Evolutionary conservation across 768 basidiomycete species (phyloP).

Genomic region (Tephrocybe sp.): DNA sequence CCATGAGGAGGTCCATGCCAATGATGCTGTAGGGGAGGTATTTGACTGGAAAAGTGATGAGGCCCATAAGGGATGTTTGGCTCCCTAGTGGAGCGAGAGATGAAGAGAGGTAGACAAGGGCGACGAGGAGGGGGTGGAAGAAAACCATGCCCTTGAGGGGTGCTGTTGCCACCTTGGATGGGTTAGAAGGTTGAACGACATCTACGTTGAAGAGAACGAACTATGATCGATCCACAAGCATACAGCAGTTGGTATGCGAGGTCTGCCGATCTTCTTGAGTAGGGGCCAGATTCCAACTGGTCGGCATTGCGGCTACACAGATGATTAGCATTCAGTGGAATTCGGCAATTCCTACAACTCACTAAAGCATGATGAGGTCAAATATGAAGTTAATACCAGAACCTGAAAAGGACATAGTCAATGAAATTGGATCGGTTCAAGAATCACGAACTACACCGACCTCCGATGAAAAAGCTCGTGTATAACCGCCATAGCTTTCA

Average conservation of each 20-base stretch:
- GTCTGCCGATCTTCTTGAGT: slow-evolving; percentile 62
- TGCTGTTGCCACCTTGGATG: slow-evolving; percentile 45
- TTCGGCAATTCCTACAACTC: slow-evolving; percentile 12
- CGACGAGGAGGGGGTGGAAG: slow-evolving; percentile 63
- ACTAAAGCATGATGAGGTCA: slow-evolving; percentile 75
- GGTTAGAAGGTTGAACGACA: slow-evolving; percentile 1
- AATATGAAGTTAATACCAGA: slow-evolving; percentile 59
- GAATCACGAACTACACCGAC: slow-evolving; percentile 22
- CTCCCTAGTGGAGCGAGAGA: slow-evolving; percentile 63
- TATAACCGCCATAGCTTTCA: slow-evolving; percentile 70
- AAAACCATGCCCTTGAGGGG: slow-evolving; percentile 60
- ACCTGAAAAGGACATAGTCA: slow-evolving; percentile 24
- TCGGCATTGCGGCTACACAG: slow-evolving; percentile 58
- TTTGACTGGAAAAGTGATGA: slow-evolving; percentile 68
- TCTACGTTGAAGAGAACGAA: slow-evolving; percentile 32
- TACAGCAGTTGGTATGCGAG: slow-evolving; percentile 73
- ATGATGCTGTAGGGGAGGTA: slow-evolving; percentile 80
- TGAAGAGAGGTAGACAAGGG: slow-evolving; percentile 69
- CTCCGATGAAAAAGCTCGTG: slow-evolving; percentile 74
- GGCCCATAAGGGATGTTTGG: slow-evolving; percentile 76
- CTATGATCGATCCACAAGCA: slow-evolving; percentile 56
- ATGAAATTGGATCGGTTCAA: not conserved
- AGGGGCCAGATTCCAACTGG: slow-evolving; percentile 64
- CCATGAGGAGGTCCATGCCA: slow-evolving; percentile 66
- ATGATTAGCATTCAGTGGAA: not conserved